Base-by-base conservation (phyloP, 345 rosid species). In the Eucalyptus grandis region DNA sequence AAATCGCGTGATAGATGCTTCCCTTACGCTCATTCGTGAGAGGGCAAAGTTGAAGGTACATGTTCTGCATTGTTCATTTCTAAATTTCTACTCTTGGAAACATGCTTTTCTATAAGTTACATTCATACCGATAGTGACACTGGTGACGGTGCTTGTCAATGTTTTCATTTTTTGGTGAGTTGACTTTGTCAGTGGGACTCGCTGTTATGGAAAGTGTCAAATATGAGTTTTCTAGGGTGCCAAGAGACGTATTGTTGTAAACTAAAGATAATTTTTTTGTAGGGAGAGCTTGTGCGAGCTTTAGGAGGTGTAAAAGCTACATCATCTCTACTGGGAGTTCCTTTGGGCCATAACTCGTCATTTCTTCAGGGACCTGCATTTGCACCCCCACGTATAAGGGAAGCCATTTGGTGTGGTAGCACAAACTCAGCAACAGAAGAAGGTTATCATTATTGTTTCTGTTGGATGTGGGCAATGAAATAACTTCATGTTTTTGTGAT, bases 331-430 rank as follows among this genome's bases (percentile, higher is more conserved):
- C 96, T 98, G 47, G 99, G 99, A 62, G 99, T 98, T 88, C 99
- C 99, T 19, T 90, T 98, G 83, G 99, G 99, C 50, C 99, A 98
- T 86, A 98, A 98, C 91, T 98, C 99, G 8, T 98, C 99, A 44
- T 98, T 98, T 93, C 98, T 98, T 94, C 99, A 98, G 91, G 99
- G 99, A 27, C 99, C 99, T 1, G 99, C 99, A 5, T 98, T 98
- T 92, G 98, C 99, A 83, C 99, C 99, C 88, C 99, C 99, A 81
- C 94, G 99, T 60, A 98, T 98, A 62, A 92, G 99, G 83, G 99
- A 98, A 92, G 99, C 99, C 56, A 98, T 98, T 87, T 98, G 99
- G 99, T 98, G 99, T 91, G 99, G 96, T 86, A 98, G 99, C 93
- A 98, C 99, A 5, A 98, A 98, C 91, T 95, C 99, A 1, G 65